Conservation (phyloP, 345 rosid genomes). For the Firmiana major region DNA sequence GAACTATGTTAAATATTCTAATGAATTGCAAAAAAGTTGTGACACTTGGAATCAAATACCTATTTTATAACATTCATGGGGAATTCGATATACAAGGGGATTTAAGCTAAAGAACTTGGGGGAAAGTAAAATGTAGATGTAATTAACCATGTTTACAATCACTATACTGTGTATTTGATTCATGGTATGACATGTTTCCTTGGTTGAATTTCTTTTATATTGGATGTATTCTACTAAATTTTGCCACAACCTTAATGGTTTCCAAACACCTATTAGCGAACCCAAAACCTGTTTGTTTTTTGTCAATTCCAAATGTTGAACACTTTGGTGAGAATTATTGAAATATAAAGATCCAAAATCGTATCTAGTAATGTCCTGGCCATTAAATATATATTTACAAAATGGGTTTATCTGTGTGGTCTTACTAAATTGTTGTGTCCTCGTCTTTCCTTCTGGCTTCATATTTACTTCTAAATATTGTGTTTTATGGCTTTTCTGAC, state of each 20-base stretch:
- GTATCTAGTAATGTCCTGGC: neutral
- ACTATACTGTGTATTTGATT: neutral
- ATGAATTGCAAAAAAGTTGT: neutral
- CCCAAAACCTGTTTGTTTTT: neutral
- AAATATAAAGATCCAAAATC: neutral
- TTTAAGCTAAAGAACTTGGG: conserved; percentile 2
- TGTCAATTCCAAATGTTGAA: neutral
- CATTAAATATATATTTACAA: neutral
- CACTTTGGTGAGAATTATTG: neutral
- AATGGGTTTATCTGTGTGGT: neutral
- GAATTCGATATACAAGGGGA: neutral
- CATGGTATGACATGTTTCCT: neutral
- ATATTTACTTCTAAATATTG: neutral
- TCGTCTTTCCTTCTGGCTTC: neutral
- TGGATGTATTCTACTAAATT: neutral
- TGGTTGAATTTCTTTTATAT: neutral
- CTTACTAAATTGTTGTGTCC: neutral
- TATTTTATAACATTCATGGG: neutral
- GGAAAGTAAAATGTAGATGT: neutral
- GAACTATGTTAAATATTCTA: neutral
- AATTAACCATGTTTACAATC: neutral
- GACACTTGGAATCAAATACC: neutral
- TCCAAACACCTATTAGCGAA: too few relatives aligned
- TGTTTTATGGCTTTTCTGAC: neutral
- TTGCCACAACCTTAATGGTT: neutral